Percentiles rank a stretch among this genome's conserved stretches.
Evolutionary conservation across 2,329 filamentous ascomycete species (phyloP).

Genomic region (Epichloe glyceriae): DNA sequence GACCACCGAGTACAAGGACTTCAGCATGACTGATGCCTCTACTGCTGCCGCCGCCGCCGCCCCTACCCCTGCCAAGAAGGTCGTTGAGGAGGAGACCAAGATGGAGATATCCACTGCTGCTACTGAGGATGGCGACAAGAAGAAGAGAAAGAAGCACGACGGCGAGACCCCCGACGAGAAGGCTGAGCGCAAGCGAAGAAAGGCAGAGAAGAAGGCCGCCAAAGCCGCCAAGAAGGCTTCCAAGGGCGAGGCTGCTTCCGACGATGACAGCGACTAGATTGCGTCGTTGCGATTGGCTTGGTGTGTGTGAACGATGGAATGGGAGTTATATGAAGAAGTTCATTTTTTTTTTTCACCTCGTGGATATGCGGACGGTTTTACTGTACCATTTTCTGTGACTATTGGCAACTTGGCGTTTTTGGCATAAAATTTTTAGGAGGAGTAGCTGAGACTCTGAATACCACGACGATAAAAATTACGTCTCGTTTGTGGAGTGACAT

Average conservation of each 20-base stretch:
- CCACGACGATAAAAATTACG: not conserved
- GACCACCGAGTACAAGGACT: slow-evolving; percentile 89
- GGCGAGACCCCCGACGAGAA: slow-evolving; percentile 61
- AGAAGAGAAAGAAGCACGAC: slow-evolving; percentile 70
- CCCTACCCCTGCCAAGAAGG: slow-evolving; percentile 14
- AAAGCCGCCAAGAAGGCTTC: slow-evolving; percentile 43
- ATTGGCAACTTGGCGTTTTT: slow-evolving; percentile 13
- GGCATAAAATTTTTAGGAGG: slow-evolving; percentile 8
- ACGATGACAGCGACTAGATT: slow-evolving; percentile 21
- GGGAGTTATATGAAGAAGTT: slow-evolving; percentile 3
- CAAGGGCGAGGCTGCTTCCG: slow-evolving; percentile 37
- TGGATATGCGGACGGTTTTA: slow-evolving; percentile 10
- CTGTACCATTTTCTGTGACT: slow-evolving; percentile 11
- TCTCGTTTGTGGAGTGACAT: too few species aligned
- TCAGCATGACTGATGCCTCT: slow-evolving; percentile 42
- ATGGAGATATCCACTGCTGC: slow-evolving; percentile 23
- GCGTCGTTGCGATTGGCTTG: not conserved
- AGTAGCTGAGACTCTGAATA: slow-evolving; percentile 3
- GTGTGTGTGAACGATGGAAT: not conserved
- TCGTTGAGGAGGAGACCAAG: slow-evolving; percentile 24
- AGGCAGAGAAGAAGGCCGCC: slow-evolving; percentile 47
- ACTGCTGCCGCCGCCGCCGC: slow-evolving; percentile 31
- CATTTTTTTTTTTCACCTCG: not conserved
- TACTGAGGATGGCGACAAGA: slow-evolving; percentile 43
- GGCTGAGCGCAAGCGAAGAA: slow-evolving; percentile 45